These are phyloP conservation scores for Xylaria polymorpha DNA, from an alignment of 2,329 filamentous ascomycete genomes.

Conservation along the genomic window DNA sequence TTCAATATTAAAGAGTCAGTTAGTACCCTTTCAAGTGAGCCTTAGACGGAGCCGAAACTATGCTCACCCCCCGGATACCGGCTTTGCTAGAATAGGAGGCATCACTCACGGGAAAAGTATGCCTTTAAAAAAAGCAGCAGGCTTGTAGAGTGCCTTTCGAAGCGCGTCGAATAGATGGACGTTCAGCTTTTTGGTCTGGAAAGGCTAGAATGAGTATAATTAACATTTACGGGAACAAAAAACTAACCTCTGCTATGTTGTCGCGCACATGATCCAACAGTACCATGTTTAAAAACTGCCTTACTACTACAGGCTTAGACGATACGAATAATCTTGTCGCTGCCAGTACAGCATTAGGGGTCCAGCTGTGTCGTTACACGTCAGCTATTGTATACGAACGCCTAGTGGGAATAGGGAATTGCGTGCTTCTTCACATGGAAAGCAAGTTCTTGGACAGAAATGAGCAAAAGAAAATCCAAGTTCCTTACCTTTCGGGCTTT, in stretches of 20 bases:
- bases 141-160: constrained; percentile 69
- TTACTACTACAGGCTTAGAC: constrained; percentile 80
- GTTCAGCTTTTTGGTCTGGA: constrained; percentile 88
- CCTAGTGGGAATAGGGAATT: neutral
- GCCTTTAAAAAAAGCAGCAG: constrained; percentile 83
- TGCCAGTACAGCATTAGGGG: constrained; percentile 84
- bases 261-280: constrained; percentile 91
- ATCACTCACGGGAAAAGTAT: constrained; percentile 79
- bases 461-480: neutral
- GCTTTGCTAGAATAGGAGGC: neutral
- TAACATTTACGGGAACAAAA: neutral
- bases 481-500: constrained; percentile 69
- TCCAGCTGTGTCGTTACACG: constrained; percentile 55
- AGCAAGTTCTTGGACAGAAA: neutral
- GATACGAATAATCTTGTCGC: constrained; percentile 94
- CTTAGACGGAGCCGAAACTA: neutral
- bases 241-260: constrained; percentile 72
- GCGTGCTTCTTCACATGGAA: neutral
- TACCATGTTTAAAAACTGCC: constrained; percentile 87
- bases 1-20: constrained; percentile 21
- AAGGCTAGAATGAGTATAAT: constrained; percentile 50
- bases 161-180: constrained; percentile 94
- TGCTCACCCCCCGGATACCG: neutral
- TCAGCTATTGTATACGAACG: constrained; percentile 4
- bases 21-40: neutral